Evolutionary conservation across 306 rosid genomes (phyloP).

Genomic region (Cicer arietinum): DNA sequence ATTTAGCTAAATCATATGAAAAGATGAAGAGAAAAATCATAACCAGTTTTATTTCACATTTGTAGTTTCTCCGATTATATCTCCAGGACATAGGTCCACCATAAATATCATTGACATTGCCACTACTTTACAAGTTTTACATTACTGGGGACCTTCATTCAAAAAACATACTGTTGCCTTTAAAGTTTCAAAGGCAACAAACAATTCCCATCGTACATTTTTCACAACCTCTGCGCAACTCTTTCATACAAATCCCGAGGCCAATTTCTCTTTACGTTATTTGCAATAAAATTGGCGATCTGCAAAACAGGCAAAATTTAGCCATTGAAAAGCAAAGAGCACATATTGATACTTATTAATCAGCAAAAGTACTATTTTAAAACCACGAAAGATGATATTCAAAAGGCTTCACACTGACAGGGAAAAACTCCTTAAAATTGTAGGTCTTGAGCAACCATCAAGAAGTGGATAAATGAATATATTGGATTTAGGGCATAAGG

Average conservation of each 20-base stretch:
- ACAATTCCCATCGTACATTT: constrained; percentile 19
- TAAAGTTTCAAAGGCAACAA: constrained; percentile 31
- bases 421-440: constrained; percentile 15
- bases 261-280: constrained; percentile 85
- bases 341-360: not conserved
- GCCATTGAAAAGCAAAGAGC: constrained; percentile 25
- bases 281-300: constrained; percentile 93
- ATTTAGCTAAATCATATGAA: constrained; percentile 20
- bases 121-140: constrained; percentile 44
- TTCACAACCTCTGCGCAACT: constrained; percentile 86
- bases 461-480: constrained; percentile 14
- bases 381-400: not conserved
- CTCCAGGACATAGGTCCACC: constrained; percentile 3
- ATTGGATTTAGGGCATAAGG: constrained; percentile 12
- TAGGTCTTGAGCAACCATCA: constrained; percentile 17
- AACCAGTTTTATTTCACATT: constrained; percentile 23
- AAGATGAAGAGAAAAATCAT: constrained; percentile 5
- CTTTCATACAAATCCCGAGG: constrained; percentile 93
- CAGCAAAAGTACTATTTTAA: constrained; percentile 1
- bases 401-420: constrained; percentile 4
- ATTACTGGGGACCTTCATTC: constrained; percentile 22
- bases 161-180: constrained; percentile 24
- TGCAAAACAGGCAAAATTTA: constrained; percentile 50
- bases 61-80: constrained; percentile 1
- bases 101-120: constrained; percentile 24